Percentiles rank a stretch among this genome's conserved stretches.
These are phyloP conservation scores for Chlamydomonas sp. DNA, from an alignment of 139 green algal genomes.

Conservation along the genomic window DNA sequence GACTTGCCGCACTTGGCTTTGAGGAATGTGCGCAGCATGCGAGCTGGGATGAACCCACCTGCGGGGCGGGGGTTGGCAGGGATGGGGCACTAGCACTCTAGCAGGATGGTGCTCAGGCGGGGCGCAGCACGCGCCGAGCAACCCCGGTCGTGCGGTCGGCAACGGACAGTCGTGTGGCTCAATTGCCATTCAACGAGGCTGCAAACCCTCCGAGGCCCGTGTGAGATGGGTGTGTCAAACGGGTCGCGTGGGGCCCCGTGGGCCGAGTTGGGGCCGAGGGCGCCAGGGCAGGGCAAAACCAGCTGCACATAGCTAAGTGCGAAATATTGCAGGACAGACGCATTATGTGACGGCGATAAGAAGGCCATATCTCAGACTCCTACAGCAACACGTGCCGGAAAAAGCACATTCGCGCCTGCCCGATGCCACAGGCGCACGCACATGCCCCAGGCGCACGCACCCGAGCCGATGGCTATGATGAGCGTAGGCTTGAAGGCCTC, in stretches of 20 bases:
- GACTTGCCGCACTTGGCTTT: constrained; percentile 38
- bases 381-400: background rate
- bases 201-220: too few species aligned
- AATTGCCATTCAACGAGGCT: too few species aligned
- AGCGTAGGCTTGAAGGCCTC: constrained; percentile 35
- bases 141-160: too few species aligned
- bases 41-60: constrained; percentile 36
- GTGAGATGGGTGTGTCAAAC: too few species aligned
- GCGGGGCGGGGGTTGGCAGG: background rate
- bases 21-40: constrained; percentile 37
- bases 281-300: too few species aligned
- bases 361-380: background rate
- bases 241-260: too few species aligned
- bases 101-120: too few species aligned
- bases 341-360: too few species aligned
- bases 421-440: background rate
- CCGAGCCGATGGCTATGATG: constrained; percentile 24
- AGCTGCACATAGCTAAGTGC: background rate
- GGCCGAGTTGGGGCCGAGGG: too few species aligned
- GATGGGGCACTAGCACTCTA: background rate
- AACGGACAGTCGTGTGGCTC: too few species aligned
- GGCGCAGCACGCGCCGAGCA: too few species aligned
- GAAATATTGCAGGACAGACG: too few species aligned
- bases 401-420: background rate
- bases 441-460: background rate